A percentile compares a stretch with the other conserved stretches of the same genome.
These are phyloP conservation scores for Rhodomyrtus psidioides DNA, from an alignment of 441 rosid species.

Conservation along the genomic window DNA sequence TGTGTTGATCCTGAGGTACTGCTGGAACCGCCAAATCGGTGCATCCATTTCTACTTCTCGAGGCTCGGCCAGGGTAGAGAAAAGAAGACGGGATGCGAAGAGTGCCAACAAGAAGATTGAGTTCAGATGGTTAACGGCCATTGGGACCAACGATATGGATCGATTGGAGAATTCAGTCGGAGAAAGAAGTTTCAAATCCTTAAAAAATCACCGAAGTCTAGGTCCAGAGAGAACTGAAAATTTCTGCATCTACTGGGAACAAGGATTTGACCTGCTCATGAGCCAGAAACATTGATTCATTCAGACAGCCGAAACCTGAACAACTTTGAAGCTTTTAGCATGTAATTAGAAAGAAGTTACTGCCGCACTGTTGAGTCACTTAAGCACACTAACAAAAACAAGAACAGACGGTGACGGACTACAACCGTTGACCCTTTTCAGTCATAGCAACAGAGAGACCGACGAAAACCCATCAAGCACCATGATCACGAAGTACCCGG, in stretches of 20 bases:
- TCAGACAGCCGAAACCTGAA: not conserved
- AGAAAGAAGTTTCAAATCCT: not conserved
- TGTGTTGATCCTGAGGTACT: constrained; percentile 64
- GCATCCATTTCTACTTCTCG: constrained; percentile 17
- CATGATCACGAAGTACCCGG: not conserved
- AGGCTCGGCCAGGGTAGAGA: not conserved
- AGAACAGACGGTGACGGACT: not conserved
- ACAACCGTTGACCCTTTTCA: not conserved
- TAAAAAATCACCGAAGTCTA: not conserved
- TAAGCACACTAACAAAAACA: not conserved
- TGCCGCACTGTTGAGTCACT: not conserved
- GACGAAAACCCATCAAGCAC: not conserved
- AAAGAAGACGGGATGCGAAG: not conserved
- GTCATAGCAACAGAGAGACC: not conserved
- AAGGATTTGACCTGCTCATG: not conserved
- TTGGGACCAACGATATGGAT: not conserved
- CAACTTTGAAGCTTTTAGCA: not conserved
- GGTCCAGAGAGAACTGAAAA: not conserved
- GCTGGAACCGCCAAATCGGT: constrained; percentile 52
- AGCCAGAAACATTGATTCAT: not conserved
- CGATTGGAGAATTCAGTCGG: not conserved
- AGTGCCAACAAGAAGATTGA: not conserved
- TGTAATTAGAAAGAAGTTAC: not conserved
- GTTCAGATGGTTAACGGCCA: not conserved
- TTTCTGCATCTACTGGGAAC: not conserved